Base-by-base conservation (phyloP, 768 basidiomycete species). In the Termitomyces heimii region DNA sequence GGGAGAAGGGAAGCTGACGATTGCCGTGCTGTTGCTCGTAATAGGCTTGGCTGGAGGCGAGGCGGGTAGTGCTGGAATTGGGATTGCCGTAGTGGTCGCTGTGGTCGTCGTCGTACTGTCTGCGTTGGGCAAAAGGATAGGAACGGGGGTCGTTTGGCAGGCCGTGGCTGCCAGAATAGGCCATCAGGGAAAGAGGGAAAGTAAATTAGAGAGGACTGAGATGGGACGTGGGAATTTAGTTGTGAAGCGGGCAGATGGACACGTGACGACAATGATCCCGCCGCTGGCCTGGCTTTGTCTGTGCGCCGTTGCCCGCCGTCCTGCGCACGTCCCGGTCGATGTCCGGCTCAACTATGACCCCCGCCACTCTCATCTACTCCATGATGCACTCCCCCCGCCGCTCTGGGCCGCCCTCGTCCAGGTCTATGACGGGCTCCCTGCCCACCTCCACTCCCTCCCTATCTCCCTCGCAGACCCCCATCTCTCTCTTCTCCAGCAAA, bases 371-470 rank as follows among this genome's bases (percentile, higher is more conserved):
- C 77, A 31, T 64, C 60, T 63, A 6, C 52, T 62, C 13, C 70
- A 76, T 53, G 64, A 76, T 53, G 64, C 78, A n/a, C 66, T 80
- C 1, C 81, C 86, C 61, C 85, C 88, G 2, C 72, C 77, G 12
- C 69, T 86, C 14, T 90, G 88, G 86, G 81, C 78, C 0, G 71
- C 78, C 20, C 56, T 92, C 43, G 73, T 79, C 5, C 89, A 89
- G 63, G 63, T 88, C 31, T 83, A 83, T 71, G 64, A 78, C 62
- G 57, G 68, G 34, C 75, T 89, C 7, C 87, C 89, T 0, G 34
- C 67, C 0, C 55, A 34, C 46, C 72, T 82, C 54, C 63, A 62
- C 2, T 63, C 66, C 1, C 81, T 80, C 66, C 60, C 67, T 20
- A 66, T 87, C 16, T 78, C 84, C 3, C 78, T 89, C 29, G 71